Evolutionary conservation across 257 asterid genomes (phyloP).

Genomic region (Penstemon davidsonii): DNA sequence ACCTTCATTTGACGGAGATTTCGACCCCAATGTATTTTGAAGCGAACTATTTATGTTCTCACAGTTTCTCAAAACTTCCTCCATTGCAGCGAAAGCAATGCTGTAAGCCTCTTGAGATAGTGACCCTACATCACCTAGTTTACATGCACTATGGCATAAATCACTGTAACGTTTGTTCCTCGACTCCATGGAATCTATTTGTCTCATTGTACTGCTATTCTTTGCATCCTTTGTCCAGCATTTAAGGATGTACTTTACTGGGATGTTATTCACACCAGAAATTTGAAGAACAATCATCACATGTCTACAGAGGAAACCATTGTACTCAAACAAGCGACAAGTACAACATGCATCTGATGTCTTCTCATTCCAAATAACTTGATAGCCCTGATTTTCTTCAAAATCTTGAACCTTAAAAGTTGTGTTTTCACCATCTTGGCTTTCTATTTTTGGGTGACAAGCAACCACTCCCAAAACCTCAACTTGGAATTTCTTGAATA

Average conservation of each 20-base stretch:
- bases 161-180: conserved; percentile 34
- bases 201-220: conserved; percentile 31
- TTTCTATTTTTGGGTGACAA: conserved; percentile 50
- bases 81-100: conserved; percentile 34
- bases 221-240: conserved; percentile 54
- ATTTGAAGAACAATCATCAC: conserved; percentile 60
- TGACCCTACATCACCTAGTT: conserved; percentile 47
- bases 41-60: conserved; percentile 28
- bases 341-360: conserved; percentile 43
- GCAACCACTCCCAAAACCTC: conserved; percentile 66
- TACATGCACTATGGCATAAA: conserved; percentile 34
- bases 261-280: conserved; percentile 47
- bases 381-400: conserved; percentile 40
- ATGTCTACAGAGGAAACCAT: conserved; percentile 52
- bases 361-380: conserved; percentile 44
- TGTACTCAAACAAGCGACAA: conserved; percentile 49
- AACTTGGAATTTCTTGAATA: conserved; percentile 56
- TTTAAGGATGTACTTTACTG: conserved; percentile 45
- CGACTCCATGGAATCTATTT: conserved; percentile 26
- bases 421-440: conserved; percentile 30
- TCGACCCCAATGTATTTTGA: conserved; percentile 17
- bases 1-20: conserved; percentile 30
- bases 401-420: conserved; percentile 50
- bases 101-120: conserved; percentile 40
- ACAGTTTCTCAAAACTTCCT: conserved; percentile 41